Evolutionary conservation across 164 flowering plant genomes (phyloP).

Genomic region (Aristolochia californica): DNA sequence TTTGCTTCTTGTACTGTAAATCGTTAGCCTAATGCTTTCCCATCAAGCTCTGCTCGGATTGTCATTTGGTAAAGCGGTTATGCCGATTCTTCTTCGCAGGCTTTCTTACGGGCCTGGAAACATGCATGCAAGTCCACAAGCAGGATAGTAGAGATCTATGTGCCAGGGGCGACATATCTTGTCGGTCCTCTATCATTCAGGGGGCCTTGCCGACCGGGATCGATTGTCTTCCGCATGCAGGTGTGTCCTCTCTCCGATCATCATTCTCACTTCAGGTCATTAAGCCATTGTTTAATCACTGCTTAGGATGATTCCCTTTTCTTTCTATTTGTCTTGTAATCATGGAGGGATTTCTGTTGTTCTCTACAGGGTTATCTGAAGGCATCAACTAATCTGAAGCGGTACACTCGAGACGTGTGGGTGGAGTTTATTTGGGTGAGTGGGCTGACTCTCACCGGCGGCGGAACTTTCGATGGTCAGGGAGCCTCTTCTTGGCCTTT

Average conservation of each 20-base stretch:
- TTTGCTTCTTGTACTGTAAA: no score
- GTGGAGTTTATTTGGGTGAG: slow-evolving; percentile 39
- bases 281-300: no score
- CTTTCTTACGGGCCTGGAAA: slow-evolving; percentile 45
- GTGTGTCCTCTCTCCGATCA: slow-evolving; percentile 10
- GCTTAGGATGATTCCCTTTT: no score
- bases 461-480: slow-evolving; percentile 66
- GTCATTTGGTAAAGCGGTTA: not conserved
- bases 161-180: slow-evolving; percentile 41
- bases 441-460: slow-evolving; percentile 45
- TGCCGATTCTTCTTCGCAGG: slow-evolving; percentile 16
- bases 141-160: slow-evolving; percentile 9
- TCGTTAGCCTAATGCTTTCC: no score
- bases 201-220: slow-evolving; percentile 48
- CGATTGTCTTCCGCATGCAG: slow-evolving; percentile 27
- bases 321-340: no score
- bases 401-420: slow-evolving; percentile 39
- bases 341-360: no score
- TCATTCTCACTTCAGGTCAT: not conserved
- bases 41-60: no score
- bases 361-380: slow-evolving; percentile 36
- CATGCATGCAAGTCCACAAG: slow-evolving; percentile 35
- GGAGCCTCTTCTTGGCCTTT: slow-evolving; percentile 56
- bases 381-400: slow-evolving; percentile 36
- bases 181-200: slow-evolving; percentile 42